Evolutionary conservation across 768 basidiomycete species (phyloP), one percentile per base, ranked within the genome.

Genomic region (Daedaleopsis nitida): DNA sequence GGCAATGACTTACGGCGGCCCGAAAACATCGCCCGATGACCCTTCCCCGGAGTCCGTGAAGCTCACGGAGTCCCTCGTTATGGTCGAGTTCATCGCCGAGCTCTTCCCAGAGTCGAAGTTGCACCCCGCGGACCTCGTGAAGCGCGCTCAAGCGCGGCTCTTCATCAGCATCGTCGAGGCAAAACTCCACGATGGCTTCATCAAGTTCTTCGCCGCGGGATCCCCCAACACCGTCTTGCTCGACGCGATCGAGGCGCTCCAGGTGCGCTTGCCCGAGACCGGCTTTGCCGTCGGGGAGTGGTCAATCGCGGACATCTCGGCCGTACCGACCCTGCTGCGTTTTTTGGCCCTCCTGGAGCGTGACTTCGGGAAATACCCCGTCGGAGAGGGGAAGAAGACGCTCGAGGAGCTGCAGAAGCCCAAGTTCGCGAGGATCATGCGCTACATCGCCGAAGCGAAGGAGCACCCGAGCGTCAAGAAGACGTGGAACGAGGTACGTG

Each of bases 71-170:
- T 88, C 86, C 3, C 80, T 83, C 42, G 74, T 87, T 42, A 81
- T 88, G 52, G 73, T 87, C 52, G 86, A 89, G 68, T 84, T 89
- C 72, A 68, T 88, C 57, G 84, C 84, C 4, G 87, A 88, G 67
- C 72, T 87, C 53, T 82, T 76, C 68, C 80, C 81, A 1, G 69
- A 76, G 42, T 75, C 80, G 24, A 42, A 60, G 21, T 75, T 87
- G 32, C 77, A 84, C 8, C 87, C 87, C 1, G 68, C 73, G 9
- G 82, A 85, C 67, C 83, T 83, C 0, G 77, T 88, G 35, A 63
- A 68, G 3, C 81, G 85, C 38, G 87, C 88, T 42, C 75, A 79
- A 55, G 81, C 77, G 7, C 83, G 87, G 14, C 81, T 88, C 71
- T 86, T 88, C 75, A 78, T 84, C 68, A 83, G 86, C 59, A 71